A percentile compares a stretch with the other conserved stretches of the same genome.
phyloP scores from a whole-genome alignment of 2,329 filamentous ascomycete species.

The Trichoderma gracile region DNA sequence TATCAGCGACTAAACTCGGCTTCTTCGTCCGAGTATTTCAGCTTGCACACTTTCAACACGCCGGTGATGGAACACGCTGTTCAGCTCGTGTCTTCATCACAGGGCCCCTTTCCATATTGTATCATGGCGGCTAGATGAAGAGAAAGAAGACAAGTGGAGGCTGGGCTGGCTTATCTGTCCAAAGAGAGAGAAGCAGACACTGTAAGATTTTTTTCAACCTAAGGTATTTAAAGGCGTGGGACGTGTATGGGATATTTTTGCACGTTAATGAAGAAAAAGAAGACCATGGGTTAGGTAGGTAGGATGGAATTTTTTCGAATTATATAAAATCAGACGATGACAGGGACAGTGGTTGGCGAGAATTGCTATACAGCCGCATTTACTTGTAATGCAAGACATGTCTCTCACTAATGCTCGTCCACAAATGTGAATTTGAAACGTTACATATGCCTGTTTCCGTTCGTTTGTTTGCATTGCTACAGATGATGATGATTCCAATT shows the following conservation, averaged over 20 bases:
- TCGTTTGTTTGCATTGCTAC: slow-evolving; percentile 34
- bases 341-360: slow-evolving; percentile 28
- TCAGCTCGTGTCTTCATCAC: neutral
- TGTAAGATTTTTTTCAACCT: slow-evolving; percentile 25
- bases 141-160: slow-evolving; percentile 9
- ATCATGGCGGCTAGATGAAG: neutral
- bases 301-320: slow-evolving; percentile 16
- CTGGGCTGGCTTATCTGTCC: slow-evolving; percentile 15
- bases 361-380: slow-evolving; percentile 30
- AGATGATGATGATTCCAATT: slow-evolving; percentile 8
- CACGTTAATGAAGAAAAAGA: slow-evolving; percentile 30
- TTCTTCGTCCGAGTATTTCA: neutral
- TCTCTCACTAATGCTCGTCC: slow-evolving; percentile 28
- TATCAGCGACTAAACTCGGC: slow-evolving; percentile 62
- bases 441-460: slow-evolving; percentile 24
- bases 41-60: neutral
- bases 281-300: slow-evolving; percentile 19
- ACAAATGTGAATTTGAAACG: neutral
- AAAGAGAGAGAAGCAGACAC: neutral
- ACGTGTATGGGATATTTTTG: slow-evolving; percentile 28
- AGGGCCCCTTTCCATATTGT: neutral
- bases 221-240: slow-evolving; percentile 25
- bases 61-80: neutral
- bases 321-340: slow-evolving; percentile 21
- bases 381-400: slow-evolving; percentile 35